Base-by-base conservation (phyloP, 2,329 filamentous ascomycete species). In the Exophiala lecanii-corni region DNA sequence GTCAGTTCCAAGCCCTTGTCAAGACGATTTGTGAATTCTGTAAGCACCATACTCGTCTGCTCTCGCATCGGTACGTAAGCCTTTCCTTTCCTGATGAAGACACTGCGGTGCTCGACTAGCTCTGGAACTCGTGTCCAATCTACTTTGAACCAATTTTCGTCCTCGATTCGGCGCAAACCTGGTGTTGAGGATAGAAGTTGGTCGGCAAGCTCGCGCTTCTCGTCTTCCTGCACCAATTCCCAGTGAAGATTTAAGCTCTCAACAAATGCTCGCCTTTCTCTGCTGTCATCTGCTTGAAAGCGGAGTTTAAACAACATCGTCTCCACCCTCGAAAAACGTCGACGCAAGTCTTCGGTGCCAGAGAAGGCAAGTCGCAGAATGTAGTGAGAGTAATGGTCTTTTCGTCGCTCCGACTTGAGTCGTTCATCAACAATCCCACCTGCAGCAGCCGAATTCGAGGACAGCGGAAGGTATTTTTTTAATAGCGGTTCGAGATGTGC, bases 361-460 rank as follows among this genome's bases (percentile, higher is more conserved):
- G 89, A 82, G 60, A 98, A 98, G 1, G 92, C 92, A 32, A 98
- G 78, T 1, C 92, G 82, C 4, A 98, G 77, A 49, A 97, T 98
- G 63, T 96, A 98, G 65, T 98, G 92, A 43, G 86, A 92, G 67
- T 97, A 98, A 67, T 98, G 92, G 57, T 98, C 92, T 62, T 92
- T 94, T 64, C 91, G 86, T 19, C 91, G 78, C 67, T 98, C 87
- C 23, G 78, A 68, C 17, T 78, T 74, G 10, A 91, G 67, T 20
- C 63, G 61, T 32, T 64, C 57, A 71, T 76, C 52, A 63, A 68
- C 32, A 64, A 74, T 48, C 58, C 72, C 70, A 9, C 66, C 65
- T 10, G 71, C 69, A 16, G 71, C 68, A 1, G 86, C 86, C 42
- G 79, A 83, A 59, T 89, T 91, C 32, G 84, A 76, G 49, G 30